Base-by-base conservation (phyloP, 2,329 filamentous ascomycete genomes). In the Arthrobotrys entomopaga region DNA sequence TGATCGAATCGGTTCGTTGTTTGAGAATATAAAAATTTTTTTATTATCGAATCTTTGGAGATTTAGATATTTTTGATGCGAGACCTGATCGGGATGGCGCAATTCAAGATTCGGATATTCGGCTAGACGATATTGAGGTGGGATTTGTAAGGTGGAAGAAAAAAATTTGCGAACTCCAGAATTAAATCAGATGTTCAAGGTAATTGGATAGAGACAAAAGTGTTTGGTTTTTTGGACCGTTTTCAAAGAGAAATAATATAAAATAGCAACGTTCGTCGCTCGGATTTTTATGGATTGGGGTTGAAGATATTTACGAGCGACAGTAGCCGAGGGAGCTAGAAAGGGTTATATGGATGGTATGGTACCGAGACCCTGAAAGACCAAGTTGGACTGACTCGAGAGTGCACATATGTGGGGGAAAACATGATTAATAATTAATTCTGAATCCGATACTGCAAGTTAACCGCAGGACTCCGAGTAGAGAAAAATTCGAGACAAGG, bases 11-110 rank as follows among this genome's bases (percentile, higher is more conserved):
- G 56, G 49, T 40, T 29, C 2, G 13, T 56, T 34, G 10, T 53
- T 59, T 38, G 50, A 24, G 38, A 29, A 38, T 38, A 20, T 4
- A n/a, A n/a, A 10, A 13, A 4, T 34, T 34, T 34, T 34, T 1
- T 34, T 34, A 34, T 34, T 34, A n/a, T 29, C 10, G 29, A 34
- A 34, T 34, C 2, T 34, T 8, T 34, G 5, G 29, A 56, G n/a
- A 56, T 29, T 1, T 19, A 22, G n/a, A 63, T 26, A 22, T 54
- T 48, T n/a, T 64, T 74, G 70, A 66, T 74, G 70, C 58, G 63
- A 74, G 57, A 46, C 57, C 42, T 50, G 52, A 59, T 46, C 57
- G 60, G 61, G 43, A 74, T 74, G 70, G 70, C 70, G 70, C 70
- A 74, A 74, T 74, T 60, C 22, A 34, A 19, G 15, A 46, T 60